Evolutionary conservation across 768 basidiomycete species (phyloP), one percentile per base, ranked within the genome.

Genomic region (Mycena polygramma): DNA sequence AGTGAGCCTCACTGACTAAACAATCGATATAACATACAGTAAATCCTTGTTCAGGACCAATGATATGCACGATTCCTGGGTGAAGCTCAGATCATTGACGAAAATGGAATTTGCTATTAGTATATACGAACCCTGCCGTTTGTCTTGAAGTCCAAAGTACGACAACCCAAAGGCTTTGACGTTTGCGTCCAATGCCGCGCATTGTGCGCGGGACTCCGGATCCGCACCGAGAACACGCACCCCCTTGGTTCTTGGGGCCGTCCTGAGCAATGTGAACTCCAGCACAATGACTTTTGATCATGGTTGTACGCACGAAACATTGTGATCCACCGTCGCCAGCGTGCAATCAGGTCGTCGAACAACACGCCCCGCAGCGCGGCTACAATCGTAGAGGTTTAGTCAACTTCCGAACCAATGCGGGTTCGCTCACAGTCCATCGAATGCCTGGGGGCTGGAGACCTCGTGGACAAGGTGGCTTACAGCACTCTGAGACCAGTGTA

Each of bases 31-130:
- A 14, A 63, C 62, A 0, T 76, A 91, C 90, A 55, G 95, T 96
- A 78, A 97, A 97, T 43, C 95, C 95, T 83, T 97, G 95, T 78
- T 97, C 95, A 60, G 95, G 95, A 55, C 95, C 95, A 77, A 97
- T 96, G 71, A 97, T 85, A 81, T 97, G 94, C 4, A 94, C 92
- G 70, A 93, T 94, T 68, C 91, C 92, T 93, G 73, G 37, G 62
- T 7, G 13, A 46, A 17, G 13, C 48, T 60, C 30, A 49, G 51
- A 51, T 24, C 66, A 58, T 55, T 57, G 35, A 43, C 41, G 10
- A 41, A 41, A 2, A 41, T 26, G 1, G 2, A 45, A 43, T 30
- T 20, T 55, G 7, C 53, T 39, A 55, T 20, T 6, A 37, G 17
- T 4, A 5, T 4, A 5, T 13, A 69, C 80, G 73, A 75, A 91